A percentile compares a stretch with the other conserved stretches of the same genome.
Evolutionary conservation across 129 eudicot genomes (phyloP).

Genomic region (Solidago caesia): DNA sequence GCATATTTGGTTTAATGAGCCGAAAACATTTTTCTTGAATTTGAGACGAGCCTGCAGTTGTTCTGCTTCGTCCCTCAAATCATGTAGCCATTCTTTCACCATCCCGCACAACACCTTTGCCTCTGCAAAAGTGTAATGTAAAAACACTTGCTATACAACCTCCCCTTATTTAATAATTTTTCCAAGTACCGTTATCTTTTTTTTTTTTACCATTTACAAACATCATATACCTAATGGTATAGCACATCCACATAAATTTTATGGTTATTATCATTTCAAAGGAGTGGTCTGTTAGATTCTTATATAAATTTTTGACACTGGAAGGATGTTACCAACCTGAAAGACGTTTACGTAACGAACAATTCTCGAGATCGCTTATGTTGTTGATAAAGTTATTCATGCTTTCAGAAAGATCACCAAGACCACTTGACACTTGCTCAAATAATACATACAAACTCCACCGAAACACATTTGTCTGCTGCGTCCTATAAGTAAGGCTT

Average conservation of each 20-base stretch:
- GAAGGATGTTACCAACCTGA: slow-evolving; percentile 52
- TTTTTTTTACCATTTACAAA: slow-evolving; percentile 14
- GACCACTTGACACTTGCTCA: slow-evolving; percentile 53
- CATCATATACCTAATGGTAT: slow-evolving; percentile 9
- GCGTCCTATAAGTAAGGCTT: slow-evolving; percentile 52
- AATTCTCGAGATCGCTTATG: slow-evolving; percentile 80
- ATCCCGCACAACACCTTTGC: slow-evolving; percentile 44
- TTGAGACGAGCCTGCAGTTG: slow-evolving; percentile 61
- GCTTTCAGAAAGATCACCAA: slow-evolving; percentile 46
- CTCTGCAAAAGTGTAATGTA: slow-evolving; percentile 48
- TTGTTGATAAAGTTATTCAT: slow-evolving; percentile 54
- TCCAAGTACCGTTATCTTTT: not conserved
- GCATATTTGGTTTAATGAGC: slow-evolving; percentile 61
- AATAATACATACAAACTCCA: slow-evolving; percentile 66
- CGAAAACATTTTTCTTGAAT: slow-evolving; percentile 55
- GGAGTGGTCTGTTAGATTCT: slow-evolving; percentile 3
- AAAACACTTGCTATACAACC: slow-evolving; percentile 17
- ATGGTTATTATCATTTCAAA: slow-evolving; percentile 6
- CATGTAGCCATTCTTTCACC: slow-evolving; percentile 73
- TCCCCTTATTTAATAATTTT: slow-evolving; percentile 6
- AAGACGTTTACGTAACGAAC: slow-evolving; percentile 59
- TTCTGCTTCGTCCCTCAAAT: slow-evolving; percentile 64
- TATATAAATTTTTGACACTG: not conserved
- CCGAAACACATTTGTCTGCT: slow-evolving; percentile 72
- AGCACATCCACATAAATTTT: slow-evolving; percentile 2